phyloP scores from a whole-genome alignment of 306 rosid genomes.

The Rosa rugosa region DNA sequence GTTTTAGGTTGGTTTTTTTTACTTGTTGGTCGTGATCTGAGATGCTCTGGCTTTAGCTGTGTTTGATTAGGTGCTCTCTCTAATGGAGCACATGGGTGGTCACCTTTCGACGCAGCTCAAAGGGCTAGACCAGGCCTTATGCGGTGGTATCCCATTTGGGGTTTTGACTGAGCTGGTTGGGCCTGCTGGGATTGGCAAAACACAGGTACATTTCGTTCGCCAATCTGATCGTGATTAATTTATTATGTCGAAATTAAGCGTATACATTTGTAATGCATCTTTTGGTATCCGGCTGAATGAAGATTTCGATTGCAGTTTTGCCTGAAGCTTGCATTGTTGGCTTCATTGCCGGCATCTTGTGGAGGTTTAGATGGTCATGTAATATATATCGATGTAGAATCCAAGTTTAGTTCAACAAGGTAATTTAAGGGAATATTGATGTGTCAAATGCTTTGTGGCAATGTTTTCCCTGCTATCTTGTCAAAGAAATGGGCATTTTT shows the following conservation, averaged over 20 bases:
- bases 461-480: constrained; percentile 18
- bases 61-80: constrained; percentile 48
- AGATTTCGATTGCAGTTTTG: constrained; percentile 60
- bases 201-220: constrained; percentile 48
- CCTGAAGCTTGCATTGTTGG: constrained; percentile 85
- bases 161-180: constrained; percentile 95
- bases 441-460: constrained; percentile 15
- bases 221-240: not conserved
- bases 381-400: constrained; percentile 81
- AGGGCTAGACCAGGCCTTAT: constrained; percentile 85
- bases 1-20: not conserved
- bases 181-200: constrained; percentile 93
- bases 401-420: constrained; percentile 90
- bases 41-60: constrained; percentile 30
- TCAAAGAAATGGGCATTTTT: not conserved
- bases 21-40: constrained; percentile 10
- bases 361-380: constrained; percentile 89
- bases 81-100: constrained; percentile 76
- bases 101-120: constrained; percentile 80
- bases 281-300: constrained; percentile 9
- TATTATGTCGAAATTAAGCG: not conserved
- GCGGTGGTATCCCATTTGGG: constrained; percentile 89
- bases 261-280: not conserved
- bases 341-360: constrained; percentile 57
- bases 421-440: constrained; percentile 51